phyloP scores from a whole-genome alignment of 2,329 filamentous ascomycete genomes.

The Paecilomyces fulvus region DNA sequence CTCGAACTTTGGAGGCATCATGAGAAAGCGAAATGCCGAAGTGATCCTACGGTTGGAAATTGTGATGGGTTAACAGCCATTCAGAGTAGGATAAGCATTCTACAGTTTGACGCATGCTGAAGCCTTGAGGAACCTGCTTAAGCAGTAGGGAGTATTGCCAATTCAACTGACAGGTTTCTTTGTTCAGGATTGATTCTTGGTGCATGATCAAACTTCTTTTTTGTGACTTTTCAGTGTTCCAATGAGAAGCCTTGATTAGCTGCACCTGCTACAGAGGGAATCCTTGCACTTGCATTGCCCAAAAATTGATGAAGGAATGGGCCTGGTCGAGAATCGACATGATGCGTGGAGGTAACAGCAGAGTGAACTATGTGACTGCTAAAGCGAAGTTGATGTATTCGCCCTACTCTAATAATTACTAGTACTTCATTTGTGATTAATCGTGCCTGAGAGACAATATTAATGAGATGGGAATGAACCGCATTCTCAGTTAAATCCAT shows the following conservation, averaged over 20 bases:
- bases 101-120: background rate
- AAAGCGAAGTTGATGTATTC: background rate
- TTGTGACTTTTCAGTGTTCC: background rate
- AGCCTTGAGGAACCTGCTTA: background rate
- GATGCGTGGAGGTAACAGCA: background rate
- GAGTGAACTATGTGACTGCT: background rate
- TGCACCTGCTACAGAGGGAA: background rate
- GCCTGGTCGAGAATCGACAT: background rate
- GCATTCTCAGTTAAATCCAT: too few species aligned
- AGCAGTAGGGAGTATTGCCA: too few species aligned
- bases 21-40: background rate
- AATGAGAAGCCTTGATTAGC: background rate
- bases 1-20: background rate
- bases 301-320: background rate
- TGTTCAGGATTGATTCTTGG: too few species aligned
- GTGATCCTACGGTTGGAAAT: background rate
- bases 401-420: too few species aligned
- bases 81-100: background rate
- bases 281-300: background rate
- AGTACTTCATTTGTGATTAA: background rate
- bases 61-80: background rate
- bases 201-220: too few species aligned
- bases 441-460: too few species aligned
- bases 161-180: too few species aligned
- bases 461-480: too few species aligned